These are phyloP conservation scores for Danielia oregonensis DNA, from an alignment of 805 yeast genomes.

Conservation along the genomic window DNA sequence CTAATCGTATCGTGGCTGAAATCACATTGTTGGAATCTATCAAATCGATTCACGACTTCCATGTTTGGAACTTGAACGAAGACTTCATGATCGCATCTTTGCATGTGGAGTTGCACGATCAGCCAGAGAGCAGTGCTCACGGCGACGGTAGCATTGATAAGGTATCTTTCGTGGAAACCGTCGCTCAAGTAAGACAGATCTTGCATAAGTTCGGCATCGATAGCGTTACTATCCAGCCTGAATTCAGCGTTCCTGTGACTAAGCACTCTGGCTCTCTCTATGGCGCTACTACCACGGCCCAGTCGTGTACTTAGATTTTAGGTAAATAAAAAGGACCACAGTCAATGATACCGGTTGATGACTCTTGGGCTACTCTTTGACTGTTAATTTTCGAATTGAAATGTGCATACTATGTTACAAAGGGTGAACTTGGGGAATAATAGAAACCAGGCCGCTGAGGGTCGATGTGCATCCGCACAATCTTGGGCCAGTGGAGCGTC, in stretches of 20 bases:
- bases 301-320: constrained; percentile 7
- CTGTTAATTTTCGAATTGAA: no score
- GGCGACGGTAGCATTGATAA: constrained; percentile 48
- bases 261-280: constrained; percentile 17
- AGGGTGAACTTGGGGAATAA: not conserved
- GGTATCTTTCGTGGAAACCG: constrained; percentile 56
- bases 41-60: constrained; percentile 88
- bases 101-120: constrained; percentile 63
- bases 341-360: no score
- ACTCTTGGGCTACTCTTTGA: no score
- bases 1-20: constrained; percentile 67
- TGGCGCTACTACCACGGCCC: constrained; percentile 26
- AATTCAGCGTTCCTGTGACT: constrained; percentile 43
- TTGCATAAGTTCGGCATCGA: constrained; percentile 84
- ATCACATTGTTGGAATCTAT: constrained; percentile 69
- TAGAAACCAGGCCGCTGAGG: not conserved
- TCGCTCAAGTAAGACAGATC: constrained; percentile 70
- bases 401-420: not conserved
- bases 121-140: constrained; percentile 23
- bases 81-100: constrained; percentile 81
- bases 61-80: constrained; percentile 93
- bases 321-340: no score
- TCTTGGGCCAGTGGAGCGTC: not conserved
- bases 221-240: constrained; percentile 95
- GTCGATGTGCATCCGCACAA: not conserved